A percentile compares a stretch with the other conserved stretches of the same genome.
Evolutionary conservation across 2,329 filamentous ascomycete species (phyloP).

Genomic region (Monilinia vaccinii-corymbosi): DNA sequence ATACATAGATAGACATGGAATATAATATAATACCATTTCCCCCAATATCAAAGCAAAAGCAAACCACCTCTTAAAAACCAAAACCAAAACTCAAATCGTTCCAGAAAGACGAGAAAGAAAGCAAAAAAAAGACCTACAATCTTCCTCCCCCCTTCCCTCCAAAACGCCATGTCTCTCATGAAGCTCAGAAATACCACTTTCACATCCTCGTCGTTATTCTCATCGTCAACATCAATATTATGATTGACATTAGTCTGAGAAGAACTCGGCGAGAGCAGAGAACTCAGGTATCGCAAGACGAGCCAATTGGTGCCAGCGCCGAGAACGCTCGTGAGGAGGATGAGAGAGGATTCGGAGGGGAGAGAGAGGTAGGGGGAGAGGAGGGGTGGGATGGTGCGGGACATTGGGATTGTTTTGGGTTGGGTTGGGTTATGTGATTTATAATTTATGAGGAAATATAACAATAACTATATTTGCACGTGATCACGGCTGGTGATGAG

Average conservation of each 20-base stretch:
- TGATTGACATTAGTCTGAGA: too few species aligned
- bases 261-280: not conserved
- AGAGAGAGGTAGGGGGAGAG: conserved; percentile 55
- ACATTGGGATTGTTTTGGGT: conserved; percentile 20
- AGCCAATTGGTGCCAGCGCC: conserved; percentile 60
- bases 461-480: too few species aligned
- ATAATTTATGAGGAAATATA: too few species aligned
- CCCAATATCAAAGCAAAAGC: too few species aligned
- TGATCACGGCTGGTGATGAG: too few species aligned
- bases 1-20: too few species aligned
- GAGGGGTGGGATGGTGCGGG: conserved; percentile 41
- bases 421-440: too few species aligned
- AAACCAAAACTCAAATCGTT: too few species aligned
- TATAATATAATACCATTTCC: not conserved
- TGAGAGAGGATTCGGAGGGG: conserved; percentile 48
- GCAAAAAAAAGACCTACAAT: conserved; percentile 48
- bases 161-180: conserved; percentile 68
- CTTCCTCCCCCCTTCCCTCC: conserved; percentile 61
- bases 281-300: conserved; percentile 43
- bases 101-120: too few species aligned
- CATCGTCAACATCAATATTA: not conserved
- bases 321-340: conserved; percentile 59
- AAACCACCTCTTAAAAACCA: too few species aligned
- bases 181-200: conserved; percentile 75
- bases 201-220: conserved; percentile 21